phyloP scores from a whole-genome alignment of 345 rosid genomes.

The Theobroma cacao region DNA sequence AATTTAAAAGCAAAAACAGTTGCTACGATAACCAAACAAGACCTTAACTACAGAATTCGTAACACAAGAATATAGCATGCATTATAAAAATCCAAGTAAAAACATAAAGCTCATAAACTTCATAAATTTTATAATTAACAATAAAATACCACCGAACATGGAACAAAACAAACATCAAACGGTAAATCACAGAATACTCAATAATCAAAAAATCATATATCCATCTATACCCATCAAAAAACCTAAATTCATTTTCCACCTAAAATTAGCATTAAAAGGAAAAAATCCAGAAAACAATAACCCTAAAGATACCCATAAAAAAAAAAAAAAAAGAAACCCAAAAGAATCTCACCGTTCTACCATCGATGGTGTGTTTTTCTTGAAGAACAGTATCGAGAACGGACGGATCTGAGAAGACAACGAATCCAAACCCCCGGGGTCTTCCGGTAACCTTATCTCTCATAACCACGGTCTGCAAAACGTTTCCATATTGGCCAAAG shows the following conservation, averaged over 20 bases:
- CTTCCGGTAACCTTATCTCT: conserved; percentile 68
- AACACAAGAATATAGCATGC: neutral
- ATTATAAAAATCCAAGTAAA: neutral
- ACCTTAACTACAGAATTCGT: neutral
- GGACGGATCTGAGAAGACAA: conserved; percentile 70
- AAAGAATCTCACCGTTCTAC: conserved; percentile 57
- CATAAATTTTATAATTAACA: neutral
- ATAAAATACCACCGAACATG: neutral
- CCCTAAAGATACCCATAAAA: neutral
- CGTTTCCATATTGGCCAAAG: conserved; percentile 68
- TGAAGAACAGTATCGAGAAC: conserved; percentile 67
- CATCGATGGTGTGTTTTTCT: conserved; percentile 73
- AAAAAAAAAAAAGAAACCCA: neutral
- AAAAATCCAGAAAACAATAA: neutral
- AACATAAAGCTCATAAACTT: neutral
- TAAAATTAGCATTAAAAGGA: neutral
- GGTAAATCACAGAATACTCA: neutral
- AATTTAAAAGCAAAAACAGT: neutral
- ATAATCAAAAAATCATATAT: neutral
- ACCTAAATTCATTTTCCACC: neutral
- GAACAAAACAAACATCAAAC: neutral
- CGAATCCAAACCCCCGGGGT: conserved; percentile 87
- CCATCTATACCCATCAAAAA: neutral
- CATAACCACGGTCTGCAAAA: conserved; percentile 67
- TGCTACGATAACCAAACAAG: neutral